Conservation (phyloP, 2,329 filamentous ascomycete species). For the Fusarium verticillioides region DNA sequence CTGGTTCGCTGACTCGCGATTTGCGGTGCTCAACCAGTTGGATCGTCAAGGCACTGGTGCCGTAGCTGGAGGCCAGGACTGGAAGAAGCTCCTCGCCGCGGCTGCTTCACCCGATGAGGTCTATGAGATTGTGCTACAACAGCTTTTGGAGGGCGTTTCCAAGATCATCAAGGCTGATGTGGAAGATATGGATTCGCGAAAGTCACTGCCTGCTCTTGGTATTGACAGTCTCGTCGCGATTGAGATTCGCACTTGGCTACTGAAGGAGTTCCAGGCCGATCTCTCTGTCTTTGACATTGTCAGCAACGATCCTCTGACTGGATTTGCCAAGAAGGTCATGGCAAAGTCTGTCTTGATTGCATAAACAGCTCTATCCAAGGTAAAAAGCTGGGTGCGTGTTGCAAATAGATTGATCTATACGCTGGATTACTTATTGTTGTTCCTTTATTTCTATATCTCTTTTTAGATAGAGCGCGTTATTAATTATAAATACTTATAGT, state of each 20-base stretch:
- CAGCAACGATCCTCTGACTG: neutral
- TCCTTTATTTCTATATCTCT: no score
- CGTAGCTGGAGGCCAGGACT: neutral
- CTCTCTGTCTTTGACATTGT: neutral
- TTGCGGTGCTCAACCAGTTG: neutral
- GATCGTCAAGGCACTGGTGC: neutral
- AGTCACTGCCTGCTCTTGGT: neutral
- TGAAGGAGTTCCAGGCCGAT: neutral
- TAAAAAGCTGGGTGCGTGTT: rapidly evolving
- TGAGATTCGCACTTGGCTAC: neutral
- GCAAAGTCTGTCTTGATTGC: neutral
- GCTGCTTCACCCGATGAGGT: neutral
- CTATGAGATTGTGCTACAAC: neutral
- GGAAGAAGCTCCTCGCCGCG: neutral
- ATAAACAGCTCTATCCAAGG: rapidly evolving
- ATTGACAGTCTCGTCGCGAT: neutral
- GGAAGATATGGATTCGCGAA: neutral
- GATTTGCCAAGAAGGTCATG: neutral
- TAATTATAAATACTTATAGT: neutral
- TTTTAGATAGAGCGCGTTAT: neutral
- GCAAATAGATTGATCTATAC: rapidly evolving
- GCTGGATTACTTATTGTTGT: no score
- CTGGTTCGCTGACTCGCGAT: neutral
- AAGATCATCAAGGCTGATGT: neutral
- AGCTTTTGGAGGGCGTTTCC: neutral